phyloP scores from a whole-genome alignment of 768 basidiomycete genomes.

The Suillus bovinus region DNA sequence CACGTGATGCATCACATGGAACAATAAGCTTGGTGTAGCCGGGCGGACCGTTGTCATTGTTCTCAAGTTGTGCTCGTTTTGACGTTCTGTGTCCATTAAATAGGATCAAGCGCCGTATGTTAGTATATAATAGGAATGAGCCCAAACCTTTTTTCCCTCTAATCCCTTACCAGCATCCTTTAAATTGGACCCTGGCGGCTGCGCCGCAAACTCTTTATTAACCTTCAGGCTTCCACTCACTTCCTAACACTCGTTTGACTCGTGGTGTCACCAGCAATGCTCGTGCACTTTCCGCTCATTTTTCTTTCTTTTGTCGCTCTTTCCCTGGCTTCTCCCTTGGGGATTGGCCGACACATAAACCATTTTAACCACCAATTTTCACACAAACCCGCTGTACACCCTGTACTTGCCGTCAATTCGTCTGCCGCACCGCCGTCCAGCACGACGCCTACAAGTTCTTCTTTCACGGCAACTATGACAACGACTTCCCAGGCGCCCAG shows the following conservation, averaged over 20 bases:
- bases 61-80: neutral
- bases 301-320: neutral
- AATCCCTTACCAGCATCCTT: neutral
- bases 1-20: neutral
- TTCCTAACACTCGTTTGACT: neutral
- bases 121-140: neutral
- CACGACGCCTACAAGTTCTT: neutral
- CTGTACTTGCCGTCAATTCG: neutral
- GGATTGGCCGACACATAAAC: neutral
- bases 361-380: neutral
- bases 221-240: neutral
- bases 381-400: neutral
- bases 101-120: neutral
- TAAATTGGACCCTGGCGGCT: neutral
- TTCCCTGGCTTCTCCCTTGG: constrained; percentile 1
- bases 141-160: neutral
- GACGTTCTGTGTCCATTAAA: neutral
- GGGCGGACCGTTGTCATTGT: neutral
- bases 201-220: neutral
- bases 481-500: neutral
- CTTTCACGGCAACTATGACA: neutral
- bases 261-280: neutral
- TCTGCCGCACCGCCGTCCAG: neutral
- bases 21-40: neutral
- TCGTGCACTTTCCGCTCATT: neutral